These are phyloP conservation scores for Pichia sp. DNA, from an alignment of 1,139 yeast genomes.

Conservation along the genomic window DNA sequence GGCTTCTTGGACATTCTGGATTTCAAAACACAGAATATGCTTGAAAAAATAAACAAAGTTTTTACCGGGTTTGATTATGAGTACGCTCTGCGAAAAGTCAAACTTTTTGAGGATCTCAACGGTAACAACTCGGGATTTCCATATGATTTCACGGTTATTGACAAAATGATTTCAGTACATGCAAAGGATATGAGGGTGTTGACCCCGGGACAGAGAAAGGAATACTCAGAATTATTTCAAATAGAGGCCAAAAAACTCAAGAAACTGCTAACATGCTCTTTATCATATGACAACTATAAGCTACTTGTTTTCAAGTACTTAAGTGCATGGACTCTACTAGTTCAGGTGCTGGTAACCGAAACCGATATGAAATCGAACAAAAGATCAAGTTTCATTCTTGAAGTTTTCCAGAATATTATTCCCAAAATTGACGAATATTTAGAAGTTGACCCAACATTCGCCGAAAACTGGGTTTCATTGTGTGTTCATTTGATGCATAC, in stretches of 20 bases:
- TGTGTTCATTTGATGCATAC: constrained; percentile 67
- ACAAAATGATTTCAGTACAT: constrained; percentile 23
- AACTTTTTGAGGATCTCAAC: constrained; percentile 14
- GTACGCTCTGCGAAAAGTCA: constrained; percentile 25
- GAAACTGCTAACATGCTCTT: constrained; percentile 40
- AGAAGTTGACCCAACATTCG: constrained; percentile 59
- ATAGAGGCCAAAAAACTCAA: constrained; percentile 23
- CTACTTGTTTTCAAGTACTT: constrained; percentile 56
- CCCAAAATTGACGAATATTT: constrained; percentile 76
- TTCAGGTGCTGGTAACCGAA: constrained; percentile 68
- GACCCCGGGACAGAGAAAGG: constrained; percentile 12
- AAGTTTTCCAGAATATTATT: constrained; percentile 66
- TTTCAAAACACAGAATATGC: constrained; percentile 42
- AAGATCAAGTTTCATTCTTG: constrained; percentile 62
- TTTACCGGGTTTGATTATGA: constrained; percentile 39
- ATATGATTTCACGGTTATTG: constrained; percentile 28
- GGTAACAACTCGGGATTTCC: constrained; percentile 17
- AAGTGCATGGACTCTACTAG: constrained; percentile 79
- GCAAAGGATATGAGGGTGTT: constrained; percentile 24
- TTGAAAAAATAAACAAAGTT: constrained; percentile 33
- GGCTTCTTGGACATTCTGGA: constrained; percentile 68
- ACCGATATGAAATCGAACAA: constrained; percentile 40
- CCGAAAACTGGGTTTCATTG: constrained; percentile 73
- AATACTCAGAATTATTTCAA: constrained; percentile 18
- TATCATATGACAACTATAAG: constrained; percentile 45